Base-by-base conservation (phyloP, 371 early-diverging fungal genomes). In the Mortierella sp. region DNA sequence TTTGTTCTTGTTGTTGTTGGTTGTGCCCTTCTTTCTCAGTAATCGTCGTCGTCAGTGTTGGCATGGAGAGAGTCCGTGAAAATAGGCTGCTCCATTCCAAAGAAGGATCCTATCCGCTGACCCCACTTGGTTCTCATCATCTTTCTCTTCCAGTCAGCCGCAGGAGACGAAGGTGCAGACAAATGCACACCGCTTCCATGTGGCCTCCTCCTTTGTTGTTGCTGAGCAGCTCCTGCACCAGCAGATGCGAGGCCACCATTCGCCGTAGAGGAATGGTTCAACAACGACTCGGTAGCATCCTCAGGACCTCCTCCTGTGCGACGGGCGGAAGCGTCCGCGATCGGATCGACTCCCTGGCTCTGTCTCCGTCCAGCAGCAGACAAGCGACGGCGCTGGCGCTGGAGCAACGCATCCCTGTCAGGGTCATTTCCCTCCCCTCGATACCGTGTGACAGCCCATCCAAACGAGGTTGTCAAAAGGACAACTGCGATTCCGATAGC, bases 401-500 rank as follows among this genome's bases (percentile, higher is more conserved):
- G 34, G 19, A 74, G 76, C 38, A 79, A 70, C 28, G 77, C 70
- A 34, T 72, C 79, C 21, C 65, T 65, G 2, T 65, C 65, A 38
- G 65, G 38, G 38, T 24, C 48, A 48, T 10, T 19, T 24, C 72
- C 79, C 16, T 48, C 68, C 42, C 54, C 76, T 10, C 73, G 38
- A 26, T 55, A 26, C 0, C 71, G 55, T 26, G 34, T 38, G 7
- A 54, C 47, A 10, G 70, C 19, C 76, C 77, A 77, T 11, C 78
- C 48, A 44, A 71, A 78, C 5, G 47, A 58, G 1, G 81, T 78
- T 28, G 78, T 13, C 58, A 79, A 50, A 13, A 84, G 26, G 2
- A 84, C 85, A 16, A 80, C 79, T 11, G 60, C 44, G 19, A 88
- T 84, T 21, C 88, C 88, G 16, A 84, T 80, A 1, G 80, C 82